Conservation (phyloP, 116 monocot genomes). For the Trichopus zeylanicus region DNA sequence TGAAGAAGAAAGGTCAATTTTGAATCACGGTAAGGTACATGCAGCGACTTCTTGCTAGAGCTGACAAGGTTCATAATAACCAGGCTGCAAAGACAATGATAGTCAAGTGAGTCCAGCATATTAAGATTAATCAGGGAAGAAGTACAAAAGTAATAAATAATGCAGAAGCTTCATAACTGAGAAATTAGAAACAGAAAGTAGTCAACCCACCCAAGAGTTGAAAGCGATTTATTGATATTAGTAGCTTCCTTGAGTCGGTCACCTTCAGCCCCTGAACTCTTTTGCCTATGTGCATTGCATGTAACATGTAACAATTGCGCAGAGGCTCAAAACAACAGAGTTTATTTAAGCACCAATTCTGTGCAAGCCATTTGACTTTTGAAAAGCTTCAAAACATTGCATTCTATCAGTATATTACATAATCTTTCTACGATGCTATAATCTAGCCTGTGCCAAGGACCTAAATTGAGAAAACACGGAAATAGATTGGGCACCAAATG, state of each 20-base stretch:
- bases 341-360: too few species aligned
- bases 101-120: neutral
- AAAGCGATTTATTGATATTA: constrained; percentile 98
- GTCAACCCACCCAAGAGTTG: constrained; percentile 80
- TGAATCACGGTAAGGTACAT: constrained; percentile 97
- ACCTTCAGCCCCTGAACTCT: constrained; percentile 98
- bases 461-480: too few species aligned
- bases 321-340: neutral
- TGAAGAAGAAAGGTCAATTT: constrained; percentile 98
- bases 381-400: too few species aligned
- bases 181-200: neutral
- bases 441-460: too few species aligned
- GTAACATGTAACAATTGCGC: neutral
- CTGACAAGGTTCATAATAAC: constrained; percentile 96
- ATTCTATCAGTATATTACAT: too few species aligned
- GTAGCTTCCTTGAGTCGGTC: constrained; percentile 97
- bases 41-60: constrained; percentile 68
- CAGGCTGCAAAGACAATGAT: constrained; percentile 46
- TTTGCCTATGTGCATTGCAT: constrained; percentile 44
- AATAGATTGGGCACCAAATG: too few species aligned
- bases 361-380: too few species aligned
- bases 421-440: too few species aligned
- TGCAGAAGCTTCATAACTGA: neutral
- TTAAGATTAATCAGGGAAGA: neutral
- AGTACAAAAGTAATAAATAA: neutral